These are phyloP conservation scores for Rutstroemia sp. DNA, from an alignment of 2,329 filamentous ascomycete species.

Conservation along the genomic window DNA sequence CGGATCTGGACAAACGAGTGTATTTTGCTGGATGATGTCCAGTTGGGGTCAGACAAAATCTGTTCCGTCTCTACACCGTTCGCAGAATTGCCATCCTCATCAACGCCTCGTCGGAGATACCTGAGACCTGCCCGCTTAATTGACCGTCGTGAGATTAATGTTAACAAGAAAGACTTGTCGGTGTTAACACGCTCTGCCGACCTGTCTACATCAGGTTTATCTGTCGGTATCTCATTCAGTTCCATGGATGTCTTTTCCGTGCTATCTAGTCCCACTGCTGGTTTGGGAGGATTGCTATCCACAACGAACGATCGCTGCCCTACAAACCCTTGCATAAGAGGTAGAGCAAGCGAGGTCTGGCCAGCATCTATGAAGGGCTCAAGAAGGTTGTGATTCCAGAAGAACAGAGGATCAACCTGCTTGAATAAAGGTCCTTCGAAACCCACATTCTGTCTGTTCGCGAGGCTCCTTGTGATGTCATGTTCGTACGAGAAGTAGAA, in stretches of 20 bases:
- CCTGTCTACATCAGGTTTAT: constrained; percentile 13
- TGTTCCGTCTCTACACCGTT: constrained; percentile 96
- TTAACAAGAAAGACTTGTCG: constrained; percentile 50
- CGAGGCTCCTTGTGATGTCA: constrained; percentile 69
- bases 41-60: constrained; percentile 66
- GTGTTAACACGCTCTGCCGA: constrained; percentile 11
- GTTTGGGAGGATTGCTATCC: constrained; percentile 44
- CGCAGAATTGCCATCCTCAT: constrained; percentile 81
- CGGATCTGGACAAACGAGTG: constrained; percentile 84
- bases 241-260: constrained; percentile 34
- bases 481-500: constrained; percentile 96
- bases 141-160: constrained; percentile 83
- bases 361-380: constrained; percentile 67
- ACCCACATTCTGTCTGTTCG: constrained; percentile 34
- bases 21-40: constrained; percentile 53
- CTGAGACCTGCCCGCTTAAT: constrained; percentile 79
- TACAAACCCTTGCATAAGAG: constrained; percentile 89
- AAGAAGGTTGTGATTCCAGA: constrained; percentile 81
- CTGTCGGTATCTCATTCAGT: constrained; percentile 33
- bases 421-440: constrained; percentile 58
- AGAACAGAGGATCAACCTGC: constrained; percentile 70
- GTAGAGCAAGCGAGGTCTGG: constrained; percentile 64
- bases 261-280: constrained; percentile 43
- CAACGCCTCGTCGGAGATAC: constrained; percentile 83
- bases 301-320: constrained; percentile 77